Percentiles rank a stretch among this genome's conserved stretches.
Conservation (phyloP, 257 asterid genomes). For the Paulownia fortunei region DNA sequence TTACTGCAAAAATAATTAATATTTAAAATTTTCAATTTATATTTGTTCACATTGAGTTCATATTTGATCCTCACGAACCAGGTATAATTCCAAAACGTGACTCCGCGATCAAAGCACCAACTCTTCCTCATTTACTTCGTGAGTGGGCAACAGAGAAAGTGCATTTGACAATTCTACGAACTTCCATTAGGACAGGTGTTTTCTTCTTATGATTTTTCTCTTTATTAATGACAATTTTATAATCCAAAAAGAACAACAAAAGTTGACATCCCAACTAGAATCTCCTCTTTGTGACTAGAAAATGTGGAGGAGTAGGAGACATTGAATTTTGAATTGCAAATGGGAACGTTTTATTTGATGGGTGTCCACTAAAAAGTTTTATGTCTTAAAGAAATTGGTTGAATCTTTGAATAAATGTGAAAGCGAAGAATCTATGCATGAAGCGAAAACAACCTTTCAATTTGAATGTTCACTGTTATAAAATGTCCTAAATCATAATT, state of each 20-base stretch:
- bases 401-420: background rate
- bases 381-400: background rate
- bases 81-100: background rate
- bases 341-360: background rate
- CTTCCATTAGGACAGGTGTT: constrained; percentile 12
- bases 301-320: background rate
- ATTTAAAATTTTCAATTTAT: too few species aligned
- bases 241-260: background rate
- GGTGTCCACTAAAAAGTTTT: background rate
- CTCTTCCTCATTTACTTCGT: background rate
- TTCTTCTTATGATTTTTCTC: background rate
- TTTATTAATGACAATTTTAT: background rate
- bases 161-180: background rate
- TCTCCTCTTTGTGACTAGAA: background rate
- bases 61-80: too few species aligned
- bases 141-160: background rate
- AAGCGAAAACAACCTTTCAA: too few species aligned
- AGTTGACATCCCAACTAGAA: background rate
- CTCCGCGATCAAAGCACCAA: constrained; percentile 33
- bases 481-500: too few species aligned
- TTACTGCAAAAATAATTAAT: too few species aligned
- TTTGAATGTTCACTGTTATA: too few species aligned
- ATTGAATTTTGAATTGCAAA: background rate
- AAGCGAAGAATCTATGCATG: background rate
- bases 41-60: too few species aligned